A percentile compares a stretch with the other conserved stretches of the same genome.
Evolutionary conservation across 2,329 filamentous ascomycete genomes (phyloP).

Genomic region (Xylariaceae sp.): DNA sequence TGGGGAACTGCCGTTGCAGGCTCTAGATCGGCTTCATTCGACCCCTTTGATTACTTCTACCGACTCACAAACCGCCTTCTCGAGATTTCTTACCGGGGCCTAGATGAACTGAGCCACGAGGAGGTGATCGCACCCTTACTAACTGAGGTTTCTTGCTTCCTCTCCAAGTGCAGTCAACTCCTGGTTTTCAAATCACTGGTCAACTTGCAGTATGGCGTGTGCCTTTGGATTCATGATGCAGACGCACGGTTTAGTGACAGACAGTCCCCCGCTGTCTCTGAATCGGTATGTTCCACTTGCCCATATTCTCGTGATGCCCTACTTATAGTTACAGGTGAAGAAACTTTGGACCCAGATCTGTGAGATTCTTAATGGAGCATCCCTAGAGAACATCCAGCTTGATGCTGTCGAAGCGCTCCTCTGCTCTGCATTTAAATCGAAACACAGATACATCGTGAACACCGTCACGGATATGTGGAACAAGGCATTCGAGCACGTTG

Average conservation of each 20-base stretch:
- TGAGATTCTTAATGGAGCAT: constrained; percentile 27
- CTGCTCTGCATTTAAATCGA: constrained; percentile 50
- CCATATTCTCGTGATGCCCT: background rate
- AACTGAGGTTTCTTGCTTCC: constrained; percentile 43
- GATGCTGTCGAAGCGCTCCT: constrained; percentile 47
- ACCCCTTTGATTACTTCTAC: constrained; percentile 63
- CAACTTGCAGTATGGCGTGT: constrained; percentile 54
- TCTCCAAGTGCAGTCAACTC: constrained; percentile 39
- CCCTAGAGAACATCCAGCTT: constrained; percentile 37
- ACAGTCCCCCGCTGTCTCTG: constrained; percentile 31
- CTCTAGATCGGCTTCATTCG: constrained; percentile 35
- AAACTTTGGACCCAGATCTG: constrained; percentile 44
- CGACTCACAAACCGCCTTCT: constrained; percentile 48
- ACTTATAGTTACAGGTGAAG: constrained; percentile 33
- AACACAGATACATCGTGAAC: constrained; percentile 46
- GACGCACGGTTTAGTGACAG: constrained; percentile 34
- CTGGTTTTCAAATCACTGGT: constrained; percentile 49
- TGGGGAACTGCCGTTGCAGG: constrained; percentile 49
- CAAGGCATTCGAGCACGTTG: constrained; percentile 52
- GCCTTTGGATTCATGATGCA: constrained; percentile 56
- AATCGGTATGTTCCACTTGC: constrained; percentile 33
- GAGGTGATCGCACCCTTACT: constrained; percentile 40
- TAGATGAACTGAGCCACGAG: constrained; percentile 31
- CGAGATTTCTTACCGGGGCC: constrained; percentile 42
- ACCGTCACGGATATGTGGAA: constrained; percentile 58